phyloP scores from a whole-genome alignment of 768 basidiomycete genomes.

The Panaeolus papilionaceus region DNA sequence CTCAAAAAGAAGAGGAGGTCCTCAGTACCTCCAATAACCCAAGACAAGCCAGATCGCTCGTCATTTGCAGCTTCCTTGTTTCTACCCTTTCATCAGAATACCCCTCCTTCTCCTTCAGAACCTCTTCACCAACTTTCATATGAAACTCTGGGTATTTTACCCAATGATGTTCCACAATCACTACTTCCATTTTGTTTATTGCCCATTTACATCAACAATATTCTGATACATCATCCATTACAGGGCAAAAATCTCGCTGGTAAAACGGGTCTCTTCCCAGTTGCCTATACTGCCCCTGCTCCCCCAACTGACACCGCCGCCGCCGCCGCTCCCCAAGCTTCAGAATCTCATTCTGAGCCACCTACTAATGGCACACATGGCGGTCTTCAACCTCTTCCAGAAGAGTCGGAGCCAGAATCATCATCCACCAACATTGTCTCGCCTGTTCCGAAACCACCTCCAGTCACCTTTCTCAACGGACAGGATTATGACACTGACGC shows the following conservation, averaged over 20 bases:
- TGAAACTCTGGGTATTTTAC: slow-evolving; percentile 4
- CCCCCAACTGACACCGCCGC: slow-evolving; percentile 41
- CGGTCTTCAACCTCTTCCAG: slow-evolving; percentile 50
- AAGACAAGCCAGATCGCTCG: slow-evolving; percentile 10
- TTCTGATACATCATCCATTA: slow-evolving; percentile 13
- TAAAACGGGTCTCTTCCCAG: slow-evolving; percentile 89
- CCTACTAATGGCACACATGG: slow-evolving; percentile 24
- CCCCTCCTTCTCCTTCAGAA: not conserved
- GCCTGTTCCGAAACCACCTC: slow-evolving; percentile 44
- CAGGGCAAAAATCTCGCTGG: slow-evolving; percentile 87
- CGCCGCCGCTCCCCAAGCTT: slow-evolving; percentile 15
- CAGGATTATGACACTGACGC: slow-evolving; percentile 31
- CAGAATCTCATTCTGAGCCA: slow-evolving; percentile 11
- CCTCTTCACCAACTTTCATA: slow-evolving; percentile 10
- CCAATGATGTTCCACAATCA: slow-evolving; percentile 19
- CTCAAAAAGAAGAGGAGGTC: slow-evolving; percentile 7
- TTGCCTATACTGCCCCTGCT: slow-evolving; percentile 78
- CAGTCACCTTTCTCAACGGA: slow-evolving; percentile 33
- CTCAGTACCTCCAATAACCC: not conserved
- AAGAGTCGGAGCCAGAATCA: slow-evolving; percentile 51
- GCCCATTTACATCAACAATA: not conserved
- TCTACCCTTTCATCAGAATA: slow-evolving; percentile 1
- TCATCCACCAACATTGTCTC: slow-evolving; percentile 37
- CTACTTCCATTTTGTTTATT: slow-evolving; percentile 8
- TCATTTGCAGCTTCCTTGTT: not conserved